Evolutionary conservation across 495 filamentous ascomycete genomes (phyloP), one percentile per base, ranked within the genome.

Genomic region (Lasiosphaeria ovina): DNA sequence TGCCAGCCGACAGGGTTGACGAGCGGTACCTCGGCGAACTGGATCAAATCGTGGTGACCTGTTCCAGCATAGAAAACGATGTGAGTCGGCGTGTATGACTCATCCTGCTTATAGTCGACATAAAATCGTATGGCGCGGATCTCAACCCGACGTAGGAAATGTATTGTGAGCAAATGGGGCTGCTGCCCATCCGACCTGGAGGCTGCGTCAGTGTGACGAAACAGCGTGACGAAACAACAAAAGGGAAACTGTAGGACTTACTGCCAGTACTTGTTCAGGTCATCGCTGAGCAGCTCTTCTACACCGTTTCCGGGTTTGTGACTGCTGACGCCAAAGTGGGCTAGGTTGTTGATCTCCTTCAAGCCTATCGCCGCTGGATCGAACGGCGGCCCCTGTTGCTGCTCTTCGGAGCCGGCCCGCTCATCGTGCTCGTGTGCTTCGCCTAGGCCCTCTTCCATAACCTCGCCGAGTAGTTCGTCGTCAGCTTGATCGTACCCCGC

Each of bases 61-160:
- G 90, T 96, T 9, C 94, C 94, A 5, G 92, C 93, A 17, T 87
- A 80, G 64, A 97, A 90, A 9, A 85, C 78, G 66, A 98, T 93
- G 64, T 90, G 88, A 1, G 93, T 97, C 3, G 94, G 94, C n/a
- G 94, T 98, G 74, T 98, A 98, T 36, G 87, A 91, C 76, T 98
- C 94, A 74, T 98, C 94, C 16, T 88, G 79, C 53, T 88, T 86
- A 70, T 93, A 97, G 76, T 98, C 91, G 36, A 98, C 86, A 65
- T 89, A 94, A 35, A 98, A 85, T 12, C 93, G 82, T 35, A 98
- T 86, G 14, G 83, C 83, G 6, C 89, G 87, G 54, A 98, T 89
- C 53, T 86, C 86, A 51, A 97, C 94, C 7, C 92, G 81, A 69
- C 96, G 95, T 76, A 94, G 88, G 76, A 98, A 98, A 74, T 98